Base-by-base conservation (phyloP, 2,329 filamentous ascomycete genomes). In the Pseudocercospora cruenta region DNA sequence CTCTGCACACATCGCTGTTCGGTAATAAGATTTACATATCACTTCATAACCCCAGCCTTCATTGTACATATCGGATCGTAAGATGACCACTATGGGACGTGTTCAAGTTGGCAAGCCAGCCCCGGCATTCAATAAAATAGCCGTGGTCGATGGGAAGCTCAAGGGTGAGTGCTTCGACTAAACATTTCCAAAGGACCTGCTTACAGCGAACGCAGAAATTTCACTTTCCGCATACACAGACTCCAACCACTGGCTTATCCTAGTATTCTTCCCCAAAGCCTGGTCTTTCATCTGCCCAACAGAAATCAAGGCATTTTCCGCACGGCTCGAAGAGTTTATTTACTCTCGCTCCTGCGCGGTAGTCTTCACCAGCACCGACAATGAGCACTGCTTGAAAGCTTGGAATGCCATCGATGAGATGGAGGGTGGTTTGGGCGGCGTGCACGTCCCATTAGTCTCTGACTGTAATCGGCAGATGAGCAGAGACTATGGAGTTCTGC, bases 281-380 rank as follows among this genome's bases (percentile, higher is more conserved):
- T 90, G 88, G 83, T 89, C 87, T 71, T 90, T 89, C 71, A 87
- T 90, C 75, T 90, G 87, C 81, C 86, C 86, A 28, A 87, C 86
- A 75, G 86, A 90, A 79, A 88, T 90, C 79, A 84, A 88, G 73
- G 86, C 87, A 74, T 90, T 86, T 80, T 87, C 85, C 77, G 85
- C 88, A 64, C 85, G 86, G 62, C 82, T 86, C n/a, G 76, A 84
- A 62, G 85, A 87, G 72, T 89, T 90, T 79, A 68, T 76, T 51
- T 80, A 81, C 67, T 82, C 80, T 66, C 85, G 88, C 75, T 85
- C 85, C 76, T 87, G 86, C 68, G 79, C 82, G 64, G 86, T 90
- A 62, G 82, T 88, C 65, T 88, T 87, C 73, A 80, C 87, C 63
- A 87, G 84, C 63, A 89, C 87, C 71, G 88, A 90, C 78, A 86